Evolutionary conservation across 2,329 filamentous ascomycete species (phyloP), one percentile per base, ranked within the genome.

Genomic region (Alternaria brassicae): DNA sequence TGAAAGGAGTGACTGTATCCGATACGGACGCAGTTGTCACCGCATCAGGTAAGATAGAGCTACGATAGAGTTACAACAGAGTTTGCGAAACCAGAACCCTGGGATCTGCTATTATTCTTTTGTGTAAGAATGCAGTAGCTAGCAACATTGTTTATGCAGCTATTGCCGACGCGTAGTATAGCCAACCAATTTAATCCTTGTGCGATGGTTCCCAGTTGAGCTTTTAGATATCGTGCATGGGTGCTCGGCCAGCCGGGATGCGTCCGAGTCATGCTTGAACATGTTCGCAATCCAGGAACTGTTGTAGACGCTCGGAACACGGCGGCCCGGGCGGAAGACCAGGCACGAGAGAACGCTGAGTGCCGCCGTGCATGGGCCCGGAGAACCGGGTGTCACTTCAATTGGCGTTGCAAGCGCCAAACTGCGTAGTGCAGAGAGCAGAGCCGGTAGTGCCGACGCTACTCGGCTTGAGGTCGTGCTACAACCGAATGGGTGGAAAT

Each of bases 401-500:
- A 57, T 57, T 57, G 9, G 55, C 41, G 17, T 27, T 8, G 6
- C 8, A 47, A 30, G 42, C 56, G 56, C 56, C 39, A 5, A 6
- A 7, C 30, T 17, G 2, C 19, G 1, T 48, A 36, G 50, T 17
- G 56, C 15, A 30, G 28, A 30, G 30, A 10, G 21, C 37, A 48
- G 37, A n/a, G n/a, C 30, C 9, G 13, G n/a, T n/a, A 17, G 32
- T 21, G 32, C 34, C 17, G 6, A n/a, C n/a, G n/a, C n/a, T n/a
- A n/a, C n/a, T n/a, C n/a, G n/a, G n/a, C n/a, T n/a, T n/a, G n/a
- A 54, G n/a, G n/a, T n/a, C 8, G 19, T 12, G 19, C 8, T 39
- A 39, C 34, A 39, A 12, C 34, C 3, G 3, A 8, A 28, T 39
- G 13, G 45, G 19, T 12, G n/a, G n/a, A n/a, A n/a, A n/a, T n/a